Base-by-base conservation (phyloP, 2,329 filamentous ascomycete genomes). In the Penicillium sclerotigenum region DNA sequence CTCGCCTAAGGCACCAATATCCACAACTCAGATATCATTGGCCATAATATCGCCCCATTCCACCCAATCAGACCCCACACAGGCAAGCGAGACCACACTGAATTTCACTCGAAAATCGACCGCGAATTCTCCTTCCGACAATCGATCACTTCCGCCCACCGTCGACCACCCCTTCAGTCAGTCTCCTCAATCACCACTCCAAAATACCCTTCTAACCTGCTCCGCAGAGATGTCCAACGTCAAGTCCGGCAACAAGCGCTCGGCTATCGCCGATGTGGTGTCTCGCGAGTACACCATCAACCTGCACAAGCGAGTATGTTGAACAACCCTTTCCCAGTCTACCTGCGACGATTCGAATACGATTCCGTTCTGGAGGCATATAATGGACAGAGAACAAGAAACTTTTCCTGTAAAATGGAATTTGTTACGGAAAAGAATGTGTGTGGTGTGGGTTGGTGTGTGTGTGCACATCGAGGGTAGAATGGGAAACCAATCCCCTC, bases 241-340 rank as follows among this genome's bases (percentile, higher is more conserved):
- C 74, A 78, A 88, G 86, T 81, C 80, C 73, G 81, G 80, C 78
- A 88, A 87, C 83, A 89, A 88, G 82, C 90, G 92, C 78, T 96
- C 91, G 81, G 95, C 95, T 83, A 96, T 99, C 81, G 88, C 91
- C 81, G 93, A 99, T 82, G 95, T 99, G 78, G 93, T 99, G 80
- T 88, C 94, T 75, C 91, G 94, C 86, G 95, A 99, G 86, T 99
- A 99, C 88, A 99, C 94, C 81, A 97, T 99, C 84, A 93, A 99
- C 87, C 84, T 99, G 74, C 94, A 99, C 90, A 97, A 96, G 90
- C 89, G 93, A 82, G 90, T 95, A 92, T 79, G 89, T 89, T 79
- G 71, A 73, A 68, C 60, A 38, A 37, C 51, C 52, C 47, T 53
- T 56, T 56, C 56, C 56, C 59, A 42, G 43, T 52, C 34, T 58